Percentiles rank a stretch among this genome's conserved stretches.
These are phyloP conservation scores for Furcasterigmium furcatum DNA, from an alignment of 2,329 filamentous ascomycete genomes.

Conservation along the genomic window DNA sequence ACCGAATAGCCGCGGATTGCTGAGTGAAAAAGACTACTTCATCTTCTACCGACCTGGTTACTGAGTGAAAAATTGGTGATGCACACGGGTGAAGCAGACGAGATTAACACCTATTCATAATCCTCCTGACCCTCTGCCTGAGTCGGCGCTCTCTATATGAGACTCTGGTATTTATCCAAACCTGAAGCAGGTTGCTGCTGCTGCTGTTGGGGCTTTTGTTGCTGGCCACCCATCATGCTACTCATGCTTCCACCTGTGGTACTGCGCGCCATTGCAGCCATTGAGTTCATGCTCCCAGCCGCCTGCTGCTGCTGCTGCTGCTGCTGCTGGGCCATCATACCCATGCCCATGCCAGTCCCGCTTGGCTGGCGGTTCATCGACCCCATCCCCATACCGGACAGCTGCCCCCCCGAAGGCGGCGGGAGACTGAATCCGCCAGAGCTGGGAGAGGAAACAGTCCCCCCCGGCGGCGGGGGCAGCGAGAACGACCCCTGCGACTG, in stretches of 20 bases:
- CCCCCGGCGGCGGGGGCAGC: constrained; percentile 49
- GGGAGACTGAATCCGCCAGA: constrained; percentile 41
- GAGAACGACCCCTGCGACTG: constrained; percentile 46
- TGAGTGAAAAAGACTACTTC: no score
- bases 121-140: no score
- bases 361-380: constrained; percentile 11
- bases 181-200: constrained; percentile 43
- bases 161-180: constrained; percentile 66
- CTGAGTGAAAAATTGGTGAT: no score
- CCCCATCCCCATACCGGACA: constrained; percentile 18
- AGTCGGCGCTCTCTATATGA: constrained; percentile 43
- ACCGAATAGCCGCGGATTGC: no score
- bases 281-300: constrained; percentile 14
- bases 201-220: constrained; percentile 20
- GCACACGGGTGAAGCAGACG: no score
- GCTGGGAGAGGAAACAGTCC: neutral
- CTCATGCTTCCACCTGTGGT: constrained; percentile 24
- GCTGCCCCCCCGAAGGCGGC: constrained; percentile 35
- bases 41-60: no score
- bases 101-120: no score
- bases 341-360: constrained; percentile 15
- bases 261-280: constrained; percentile 7
- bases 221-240: constrained; percentile 19
- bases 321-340: constrained; percentile 11
- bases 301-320: constrained; percentile 4